Conservation (phyloP, 495 filamentous ascomycete species). For the Astrothelium macrocarpum region DNA sequence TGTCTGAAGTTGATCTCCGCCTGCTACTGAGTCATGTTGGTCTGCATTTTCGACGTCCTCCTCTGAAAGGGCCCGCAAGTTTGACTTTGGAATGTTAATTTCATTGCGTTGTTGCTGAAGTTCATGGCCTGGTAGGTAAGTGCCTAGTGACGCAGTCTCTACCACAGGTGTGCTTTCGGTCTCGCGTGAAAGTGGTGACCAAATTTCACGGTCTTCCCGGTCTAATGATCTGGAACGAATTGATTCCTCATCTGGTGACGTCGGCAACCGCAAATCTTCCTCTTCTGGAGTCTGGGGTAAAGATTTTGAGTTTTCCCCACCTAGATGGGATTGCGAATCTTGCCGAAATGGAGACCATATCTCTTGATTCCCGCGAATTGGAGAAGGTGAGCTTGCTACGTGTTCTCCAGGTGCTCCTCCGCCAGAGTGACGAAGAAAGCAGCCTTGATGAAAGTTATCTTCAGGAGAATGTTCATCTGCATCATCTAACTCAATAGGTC, state of each 20-base stretch:
- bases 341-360: neutral
- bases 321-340: neutral
- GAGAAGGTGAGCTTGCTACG: neutral
- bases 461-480: too few species aligned
- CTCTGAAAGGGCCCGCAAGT: neutral
- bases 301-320: neutral
- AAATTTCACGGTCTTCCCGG: neutral
- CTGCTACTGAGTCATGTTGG: neutral
- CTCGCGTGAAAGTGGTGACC: slow-evolving; percentile 3
- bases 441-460: too few species aligned
- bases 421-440: too few species aligned
- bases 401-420: too few species aligned
- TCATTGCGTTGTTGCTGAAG: neutral
- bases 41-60: neutral
- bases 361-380: neutral
- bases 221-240: neutral
- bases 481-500: neutral
- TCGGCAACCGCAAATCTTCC: neutral
- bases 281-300: neutral
- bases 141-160: slow-evolving; percentile 19
- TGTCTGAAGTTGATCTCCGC: neutral
- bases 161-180: slow-evolving; percentile 16
- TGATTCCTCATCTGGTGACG: neutral
- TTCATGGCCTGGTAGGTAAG: slow-evolving; percentile 5
- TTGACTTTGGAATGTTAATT: neutral